Conservation (phyloP, 805 yeast species). For the Cyberlindnera mississippiensis region DNA sequence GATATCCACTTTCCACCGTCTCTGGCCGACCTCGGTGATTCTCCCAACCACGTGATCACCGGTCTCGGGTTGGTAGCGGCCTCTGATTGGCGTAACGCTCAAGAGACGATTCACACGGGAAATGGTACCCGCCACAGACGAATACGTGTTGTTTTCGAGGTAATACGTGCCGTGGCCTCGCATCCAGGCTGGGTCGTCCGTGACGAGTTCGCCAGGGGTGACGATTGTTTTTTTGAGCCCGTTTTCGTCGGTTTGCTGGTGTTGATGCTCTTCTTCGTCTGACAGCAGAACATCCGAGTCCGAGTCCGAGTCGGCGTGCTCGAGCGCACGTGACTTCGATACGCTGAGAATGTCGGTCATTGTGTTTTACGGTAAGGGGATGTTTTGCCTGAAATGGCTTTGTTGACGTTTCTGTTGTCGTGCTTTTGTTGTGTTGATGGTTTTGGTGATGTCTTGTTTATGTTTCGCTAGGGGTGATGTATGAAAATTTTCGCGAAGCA, state of each 20-base stretch:
- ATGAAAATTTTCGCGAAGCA: too few species aligned
- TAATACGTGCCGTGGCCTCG: conserved; percentile 96
- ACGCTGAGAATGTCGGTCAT: conserved; percentile 22
- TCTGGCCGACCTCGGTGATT: conserved; percentile 88
- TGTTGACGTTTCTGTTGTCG: too few species aligned
- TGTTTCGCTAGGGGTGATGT: too few species aligned
- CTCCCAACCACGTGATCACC: conserved; percentile 97
- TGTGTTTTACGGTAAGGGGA: too few species aligned
- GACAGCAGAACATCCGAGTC: conserved; percentile 36
- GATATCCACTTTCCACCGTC: conserved; percentile 95
- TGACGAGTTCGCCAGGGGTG: conserved; percentile 95
- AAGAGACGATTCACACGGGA: conserved; percentile 81
- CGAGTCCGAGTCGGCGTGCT: conserved; percentile 18
- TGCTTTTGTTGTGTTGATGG: not conserved
- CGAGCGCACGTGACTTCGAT: conserved; percentile 16
- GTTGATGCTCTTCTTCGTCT: conserved; percentile 19
- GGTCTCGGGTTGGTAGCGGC: conserved; percentile 88
- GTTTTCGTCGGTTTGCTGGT: conserved; percentile 25
- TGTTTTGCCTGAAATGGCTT: too few species aligned
- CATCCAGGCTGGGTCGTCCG: conserved; percentile 97
- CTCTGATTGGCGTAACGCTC: conserved; percentile 80
- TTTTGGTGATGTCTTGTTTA: not conserved
- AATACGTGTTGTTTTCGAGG: conserved; percentile 67
- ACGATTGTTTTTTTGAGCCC: conserved; percentile 46
- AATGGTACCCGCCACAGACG: conserved; percentile 91